phyloP scores from a whole-genome alignment of 2,329 filamentous ascomycete species.

The Phyllosticta capitalensis region DNA sequence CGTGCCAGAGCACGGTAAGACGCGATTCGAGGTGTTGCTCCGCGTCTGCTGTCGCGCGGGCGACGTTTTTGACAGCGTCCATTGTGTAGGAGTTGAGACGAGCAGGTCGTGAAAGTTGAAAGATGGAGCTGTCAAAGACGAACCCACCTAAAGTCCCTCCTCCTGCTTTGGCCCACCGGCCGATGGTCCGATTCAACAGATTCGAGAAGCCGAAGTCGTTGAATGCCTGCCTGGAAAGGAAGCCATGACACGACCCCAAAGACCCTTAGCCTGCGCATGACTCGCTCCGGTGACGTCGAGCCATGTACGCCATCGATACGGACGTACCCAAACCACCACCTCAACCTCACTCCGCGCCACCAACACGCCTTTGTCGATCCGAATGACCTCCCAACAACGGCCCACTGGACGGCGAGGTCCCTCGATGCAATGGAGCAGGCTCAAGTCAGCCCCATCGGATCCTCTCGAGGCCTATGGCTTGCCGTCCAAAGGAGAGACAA shows the following conservation, averaged over 20 bases:
- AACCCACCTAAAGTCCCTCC: too few relatives aligned
- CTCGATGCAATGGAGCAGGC: constrained; percentile 30
- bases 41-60: constrained; percentile 5
- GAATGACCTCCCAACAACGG: constrained; percentile 17
- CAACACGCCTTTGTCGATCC: not conserved
- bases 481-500: constrained; percentile 82
- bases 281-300: not conserved
- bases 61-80: not conserved
- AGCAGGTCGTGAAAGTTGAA: too few relatives aligned
- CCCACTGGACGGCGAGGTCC: constrained; percentile 29
- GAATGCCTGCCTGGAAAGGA: not conserved
- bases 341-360: not conserved
- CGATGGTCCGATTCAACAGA: not conserved
- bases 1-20: constrained; percentile 33
- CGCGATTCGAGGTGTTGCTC: constrained; percentile 34
- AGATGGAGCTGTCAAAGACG: too few relatives aligned
- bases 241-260: not conserved
- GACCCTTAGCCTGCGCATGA: not conserved
- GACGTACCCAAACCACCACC: not conserved
- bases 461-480: constrained; percentile 73
- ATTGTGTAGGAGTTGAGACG: not conserved
- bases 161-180: not conserved
- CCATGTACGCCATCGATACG: not conserved
- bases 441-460: constrained; percentile 67
- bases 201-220: not conserved